These are phyloP conservation scores for Leccinum rimulosum DNA, from an alignment of 768 basidiomycete species.

Conservation along the genomic window DNA sequence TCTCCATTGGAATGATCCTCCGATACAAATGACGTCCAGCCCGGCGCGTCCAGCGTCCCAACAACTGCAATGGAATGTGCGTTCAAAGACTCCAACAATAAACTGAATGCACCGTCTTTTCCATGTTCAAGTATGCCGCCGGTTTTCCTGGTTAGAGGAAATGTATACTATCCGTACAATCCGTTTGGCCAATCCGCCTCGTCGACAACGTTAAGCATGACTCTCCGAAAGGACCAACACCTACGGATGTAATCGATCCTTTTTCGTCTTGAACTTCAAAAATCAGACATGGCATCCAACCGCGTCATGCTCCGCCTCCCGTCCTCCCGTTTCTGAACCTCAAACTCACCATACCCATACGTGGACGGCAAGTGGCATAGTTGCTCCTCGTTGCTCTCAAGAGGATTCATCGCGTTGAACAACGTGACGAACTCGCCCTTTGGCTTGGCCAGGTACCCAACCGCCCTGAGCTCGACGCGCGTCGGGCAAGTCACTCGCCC, in stretches of 20 bases:
- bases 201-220: neutral
- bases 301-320: slow-evolving; percentile 60
- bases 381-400: slow-evolving; percentile 41
- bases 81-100: neutral
- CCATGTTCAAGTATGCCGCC: slow-evolving; percentile 63
- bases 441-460: slow-evolving; percentile 71
- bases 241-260: slow-evolving; percentile 38
- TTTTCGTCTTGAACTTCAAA: slow-evolving; percentile 39
- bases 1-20: slow-evolving; percentile 64
- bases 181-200: slow-evolving; percentile 30
- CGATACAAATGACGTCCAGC: slow-evolving; percentile 75
- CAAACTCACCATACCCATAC: slow-evolving; percentile 60
- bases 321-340: slow-evolving; percentile 39
- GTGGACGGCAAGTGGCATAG: slow-evolving; percentile 55
- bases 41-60: slow-evolving; percentile 65
- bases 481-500: slow-evolving; percentile 13
- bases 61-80: slow-evolving; percentile 43
- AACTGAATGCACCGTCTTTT: slow-evolving; percentile 56
- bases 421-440: slow-evolving; percentile 69
- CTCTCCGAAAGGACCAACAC: slow-evolving; percentile 17
- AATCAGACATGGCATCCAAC: slow-evolving; percentile 54
- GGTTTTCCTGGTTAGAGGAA: slow-evolving; percentile 64
- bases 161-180: slow-evolving; percentile 52
- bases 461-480: slow-evolving; percentile 60
- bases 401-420: slow-evolving; percentile 64